Conservation (phyloP, 306 rosid genomes). For the Gynostemma pentaphyllum region DNA sequence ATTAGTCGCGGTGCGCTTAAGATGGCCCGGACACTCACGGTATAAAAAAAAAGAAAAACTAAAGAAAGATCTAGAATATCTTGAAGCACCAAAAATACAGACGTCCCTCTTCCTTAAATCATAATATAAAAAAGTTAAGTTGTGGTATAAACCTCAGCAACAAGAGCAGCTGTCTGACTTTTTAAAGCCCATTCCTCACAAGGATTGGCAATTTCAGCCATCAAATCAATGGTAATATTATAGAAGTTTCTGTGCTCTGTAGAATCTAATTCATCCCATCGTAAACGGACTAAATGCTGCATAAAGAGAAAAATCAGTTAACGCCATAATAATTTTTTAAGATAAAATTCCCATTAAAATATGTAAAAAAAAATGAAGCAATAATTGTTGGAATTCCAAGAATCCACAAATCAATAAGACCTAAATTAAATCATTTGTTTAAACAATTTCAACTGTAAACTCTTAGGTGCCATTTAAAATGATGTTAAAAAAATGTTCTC, state of each 20-base stretch:
- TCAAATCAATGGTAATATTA: constrained; percentile 57
- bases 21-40: no score
- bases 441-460: neutral
- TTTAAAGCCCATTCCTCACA: constrained; percentile 88
- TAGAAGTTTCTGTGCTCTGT: constrained; percentile 61
- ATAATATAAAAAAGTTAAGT: no score
- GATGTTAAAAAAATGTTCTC: no score
- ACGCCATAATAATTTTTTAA: neutral
- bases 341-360: neutral
- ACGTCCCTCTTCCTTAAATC: neutral
- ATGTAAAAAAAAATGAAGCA: neutral
- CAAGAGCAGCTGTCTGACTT: constrained; percentile 96
- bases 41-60: no score
- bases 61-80: neutral
- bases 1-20: no score
- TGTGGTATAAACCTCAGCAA: constrained; percentile 99
- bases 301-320: constrained; percentile 9
- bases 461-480: neutral
- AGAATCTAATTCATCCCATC: constrained; percentile 85
- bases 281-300: constrained; percentile 87
- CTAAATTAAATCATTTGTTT: neutral
- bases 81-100: neutral
- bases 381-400: neutral
- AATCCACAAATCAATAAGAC: neutral
- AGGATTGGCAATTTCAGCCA: constrained; percentile 80